These are phyloP conservation scores for Pyrenochaeta sp. DNA, from an alignment of 2,329 filamentous ascomycete genomes.

Conservation along the genomic window DNA sequence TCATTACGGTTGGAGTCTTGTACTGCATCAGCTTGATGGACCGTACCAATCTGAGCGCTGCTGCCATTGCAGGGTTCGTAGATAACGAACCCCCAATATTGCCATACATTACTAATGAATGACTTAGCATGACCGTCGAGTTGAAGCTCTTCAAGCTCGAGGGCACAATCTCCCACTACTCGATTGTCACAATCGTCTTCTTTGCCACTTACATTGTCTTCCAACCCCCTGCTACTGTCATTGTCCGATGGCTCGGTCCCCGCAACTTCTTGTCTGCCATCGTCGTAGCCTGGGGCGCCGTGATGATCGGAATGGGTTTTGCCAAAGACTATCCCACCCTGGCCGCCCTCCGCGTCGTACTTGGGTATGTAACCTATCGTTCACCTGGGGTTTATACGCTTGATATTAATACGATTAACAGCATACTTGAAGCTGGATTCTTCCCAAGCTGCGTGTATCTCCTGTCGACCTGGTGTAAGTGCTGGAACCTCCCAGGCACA, in stretches of 20 bases:
- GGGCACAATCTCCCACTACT: slow-evolving; percentile 47
- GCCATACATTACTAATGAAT: slow-evolving; percentile 25
- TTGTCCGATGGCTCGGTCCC: slow-evolving; percentile 52
- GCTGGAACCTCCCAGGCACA: no score
- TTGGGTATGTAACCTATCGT: no score
- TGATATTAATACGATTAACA: no score
- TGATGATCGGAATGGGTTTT: slow-evolving; percentile 56
- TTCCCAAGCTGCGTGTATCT: slow-evolving; percentile 56
- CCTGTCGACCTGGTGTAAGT: slow-evolving; percentile 48
- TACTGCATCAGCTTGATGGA: slow-evolving; percentile 83
- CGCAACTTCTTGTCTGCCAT: slow-evolving; percentile 46
- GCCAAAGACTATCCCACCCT: slow-evolving; percentile 45
- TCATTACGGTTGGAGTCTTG: slow-evolving; percentile 61
- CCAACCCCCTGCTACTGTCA: slow-evolving; percentile 51
- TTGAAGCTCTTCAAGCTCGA: slow-evolving; percentile 38
- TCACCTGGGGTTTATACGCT: no score
- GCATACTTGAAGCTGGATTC: slow-evolving; percentile 50
- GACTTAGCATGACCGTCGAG: slow-evolving; percentile 49
- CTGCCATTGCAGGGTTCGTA: slow-evolving; percentile 71
- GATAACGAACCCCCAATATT: slow-evolving; percentile 6
- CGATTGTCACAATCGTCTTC: slow-evolving; percentile 66
- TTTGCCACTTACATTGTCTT: slow-evolving; percentile 54
- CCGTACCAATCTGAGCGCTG: slow-evolving; percentile 76
- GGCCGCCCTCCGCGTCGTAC: slow-evolving; percentile 46
- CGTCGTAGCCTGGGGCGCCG: slow-evolving; percentile 50